phyloP scores from a whole-genome alignment of 805 yeast genomes.

The Candida xiaguanensis region DNA sequence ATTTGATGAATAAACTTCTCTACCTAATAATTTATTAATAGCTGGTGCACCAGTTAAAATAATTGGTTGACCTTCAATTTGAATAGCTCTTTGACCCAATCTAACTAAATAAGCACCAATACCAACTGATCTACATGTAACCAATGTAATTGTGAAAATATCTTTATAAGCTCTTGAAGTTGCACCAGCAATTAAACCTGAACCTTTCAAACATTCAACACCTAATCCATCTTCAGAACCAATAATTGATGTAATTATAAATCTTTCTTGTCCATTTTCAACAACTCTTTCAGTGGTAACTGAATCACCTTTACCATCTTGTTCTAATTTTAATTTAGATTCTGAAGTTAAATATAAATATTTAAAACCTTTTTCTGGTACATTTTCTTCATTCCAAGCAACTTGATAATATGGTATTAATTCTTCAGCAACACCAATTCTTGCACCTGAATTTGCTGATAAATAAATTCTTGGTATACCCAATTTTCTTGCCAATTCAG shows the following conservation, averaged over 20 bases:
- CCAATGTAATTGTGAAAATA: conserved; percentile 95
- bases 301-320: conserved; percentile 55
- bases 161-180: conserved; percentile 97
- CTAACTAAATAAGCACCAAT: conserved; percentile 98
- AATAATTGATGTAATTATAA: conserved; percentile 76
- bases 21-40: conserved; percentile 91
- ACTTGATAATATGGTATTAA: conserved; percentile 84
- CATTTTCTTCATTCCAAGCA: conserved; percentile 79
- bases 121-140: conserved; percentile 99
- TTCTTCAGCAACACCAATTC: conserved; percentile 98
- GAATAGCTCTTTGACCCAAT: conserved; percentile 98
- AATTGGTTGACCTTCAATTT: conserved; percentile 97
- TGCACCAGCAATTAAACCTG: conserved; percentile 98
- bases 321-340: conserved; percentile 53
- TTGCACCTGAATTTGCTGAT: conserved; percentile 98
- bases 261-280: conserved; percentile 80
- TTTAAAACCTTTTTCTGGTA: conserved; percentile 83
- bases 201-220: conserved; percentile 97
- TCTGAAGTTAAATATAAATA: conserved; percentile 80
- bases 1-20: conserved; percentile 95
- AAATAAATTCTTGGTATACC: conserved; percentile 95
- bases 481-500: conserved; percentile 82
- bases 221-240: conserved; percentile 97
- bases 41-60: conserved; percentile 99
- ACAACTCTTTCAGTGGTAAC: conserved; percentile 76